Conservation (phyloP, 2,329 filamentous ascomycete species). For the Fusarium sp. region DNA sequence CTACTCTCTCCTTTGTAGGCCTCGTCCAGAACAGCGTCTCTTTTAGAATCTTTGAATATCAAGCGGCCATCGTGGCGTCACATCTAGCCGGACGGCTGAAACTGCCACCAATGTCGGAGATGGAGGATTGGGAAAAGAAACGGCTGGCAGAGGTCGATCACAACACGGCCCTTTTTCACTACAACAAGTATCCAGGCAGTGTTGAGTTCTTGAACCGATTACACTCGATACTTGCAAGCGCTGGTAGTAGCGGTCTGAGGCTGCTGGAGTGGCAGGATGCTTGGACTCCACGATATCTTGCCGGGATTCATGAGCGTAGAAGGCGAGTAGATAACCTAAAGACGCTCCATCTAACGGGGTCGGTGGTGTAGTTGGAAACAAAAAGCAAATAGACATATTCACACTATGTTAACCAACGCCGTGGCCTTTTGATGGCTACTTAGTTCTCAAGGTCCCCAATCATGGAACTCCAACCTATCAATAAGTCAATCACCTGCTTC, state of each 20-base stretch:
- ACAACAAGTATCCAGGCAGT: slow-evolving; percentile 15
- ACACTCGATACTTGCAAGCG: neutral
- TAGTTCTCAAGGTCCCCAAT: too few species aligned
- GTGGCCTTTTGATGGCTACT: neutral
- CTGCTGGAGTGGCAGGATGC: slow-evolving; percentile 8
- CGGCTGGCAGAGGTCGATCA: neutral
- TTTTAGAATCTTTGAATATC: slow-evolving; percentile 16
- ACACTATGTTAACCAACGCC: too few species aligned
- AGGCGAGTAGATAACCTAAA: slow-evolving; percentile 6
- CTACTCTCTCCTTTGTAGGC: slow-evolving; percentile 30
- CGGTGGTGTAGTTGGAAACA: slow-evolving; percentile 1
- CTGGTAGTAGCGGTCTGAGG: neutral
- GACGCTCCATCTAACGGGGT: neutral
- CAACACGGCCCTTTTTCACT: slow-evolving; percentile 6
- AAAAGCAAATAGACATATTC: neutral
- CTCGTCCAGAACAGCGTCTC: slow-evolving; percentile 13
- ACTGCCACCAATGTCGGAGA: neutral
- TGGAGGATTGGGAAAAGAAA: slow-evolving; percentile 6
- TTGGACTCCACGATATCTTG: slow-evolving; percentile 10
- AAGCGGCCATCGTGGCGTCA: slow-evolving; percentile 1
- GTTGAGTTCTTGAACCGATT: slow-evolving; percentile 9
- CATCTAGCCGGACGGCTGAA: neutral
- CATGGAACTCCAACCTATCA: too few species aligned
- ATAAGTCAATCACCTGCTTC: too few species aligned
- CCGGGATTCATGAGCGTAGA: neutral